Percentiles rank a stretch among this genome's conserved stretches.
These are phyloP conservation scores for Dothistroma pini DNA, from an alignment of 2,329 filamentous ascomycete species.

Conservation along the genomic window DNA sequence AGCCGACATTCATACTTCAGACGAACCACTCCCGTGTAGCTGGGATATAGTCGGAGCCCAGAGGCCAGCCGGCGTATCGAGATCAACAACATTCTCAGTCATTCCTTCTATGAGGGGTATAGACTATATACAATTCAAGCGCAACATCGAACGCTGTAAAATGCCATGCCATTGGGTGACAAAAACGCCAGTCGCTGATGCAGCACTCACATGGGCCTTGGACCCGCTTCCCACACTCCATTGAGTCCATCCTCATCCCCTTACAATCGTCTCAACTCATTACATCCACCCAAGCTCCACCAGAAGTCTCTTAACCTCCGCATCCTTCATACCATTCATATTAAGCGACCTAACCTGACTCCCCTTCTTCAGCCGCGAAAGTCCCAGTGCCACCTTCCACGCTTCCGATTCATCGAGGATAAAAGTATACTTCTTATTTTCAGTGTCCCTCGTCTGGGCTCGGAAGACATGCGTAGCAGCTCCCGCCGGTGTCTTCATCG, in stretches of 20 bases:
- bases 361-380: slow-evolving; percentile 55
- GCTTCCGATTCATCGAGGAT: slow-evolving; percentile 56
- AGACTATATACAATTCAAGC: slow-evolving; percentile 6
- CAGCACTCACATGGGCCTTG: neutral
- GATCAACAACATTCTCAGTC: slow-evolving; percentile 1
- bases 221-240: neutral
- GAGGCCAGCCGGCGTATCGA: neutral
- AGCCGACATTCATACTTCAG: too few species aligned
- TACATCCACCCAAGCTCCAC: slow-evolving; percentile 33
- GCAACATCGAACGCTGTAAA: slow-evolving; percentile 5
- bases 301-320: slow-evolving; percentile 41
- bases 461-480: slow-evolving; percentile 54
- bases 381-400: slow-evolving; percentile 60
- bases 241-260: neutral
- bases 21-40: too few species aligned
- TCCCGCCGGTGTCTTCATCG: slow-evolving; percentile 36
- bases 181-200: slow-evolving; percentile 11
- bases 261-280: slow-evolving; percentile 12
- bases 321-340: slow-evolving; percentile 50
- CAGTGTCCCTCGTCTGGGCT: slow-evolving; percentile 56
- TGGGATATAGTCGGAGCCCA: too few species aligned
- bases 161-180: neutral
- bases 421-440: slow-evolving; percentile 61
- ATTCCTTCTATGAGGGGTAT: slow-evolving; percentile 1
- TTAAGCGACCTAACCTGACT: slow-evolving; percentile 54